Evolutionary conservation across 352 stramenopile species (phyloP).

Genomic region (Phytophthora pini): DNA sequence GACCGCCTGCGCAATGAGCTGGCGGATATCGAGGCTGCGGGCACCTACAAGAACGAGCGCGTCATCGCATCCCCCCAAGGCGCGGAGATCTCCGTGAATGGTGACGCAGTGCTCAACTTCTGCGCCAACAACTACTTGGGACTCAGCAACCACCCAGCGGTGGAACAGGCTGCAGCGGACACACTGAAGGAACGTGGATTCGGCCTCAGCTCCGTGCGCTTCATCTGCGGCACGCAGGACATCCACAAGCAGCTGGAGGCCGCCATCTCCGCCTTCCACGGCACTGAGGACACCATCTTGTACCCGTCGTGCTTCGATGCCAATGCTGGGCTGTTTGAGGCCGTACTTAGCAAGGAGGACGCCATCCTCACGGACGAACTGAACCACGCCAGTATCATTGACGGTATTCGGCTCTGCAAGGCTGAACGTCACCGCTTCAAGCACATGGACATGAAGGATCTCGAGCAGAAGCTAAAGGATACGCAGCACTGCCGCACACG

Average conservation of each 20-base stretch:
- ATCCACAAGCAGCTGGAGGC: conserved; percentile 94
- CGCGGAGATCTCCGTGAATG: conserved; percentile 78
- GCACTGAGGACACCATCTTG: conserved; percentile 94
- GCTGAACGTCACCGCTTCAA: conserved; percentile 93
- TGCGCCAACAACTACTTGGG: conserved; percentile 96
- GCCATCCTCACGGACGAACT: conserved; percentile 94
- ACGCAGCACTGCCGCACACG: conserved; percentile 91
- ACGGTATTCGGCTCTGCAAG: conserved; percentile 95
- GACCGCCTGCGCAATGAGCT: conserved; percentile 81
- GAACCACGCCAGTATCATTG: conserved; percentile 96
- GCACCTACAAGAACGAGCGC: conserved; percentile 90
- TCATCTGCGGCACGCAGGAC: conserved; percentile 95
- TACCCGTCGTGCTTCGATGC: conserved; percentile 96
- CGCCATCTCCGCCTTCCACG: conserved; percentile 93
- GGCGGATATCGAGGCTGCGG: conserved; percentile 70
- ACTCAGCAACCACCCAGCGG: conserved; percentile 87
- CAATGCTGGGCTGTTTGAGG: conserved; percentile 94
- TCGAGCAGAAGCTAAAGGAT: conserved; percentile 90
- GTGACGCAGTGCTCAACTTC: conserved; percentile 91
- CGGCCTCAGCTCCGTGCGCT: conserved; percentile 92
- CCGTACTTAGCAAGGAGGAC: conserved; percentile 88
- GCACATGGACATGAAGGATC: conserved; percentile 93
- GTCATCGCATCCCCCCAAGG: conserved; percentile 91
- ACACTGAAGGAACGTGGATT: conserved; percentile 91
- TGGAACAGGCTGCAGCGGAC: conserved; percentile 86